Evolutionary conservation across 1,139 yeast species (phyloP).

Genomic region (Scheffersomyces lignicola): DNA sequence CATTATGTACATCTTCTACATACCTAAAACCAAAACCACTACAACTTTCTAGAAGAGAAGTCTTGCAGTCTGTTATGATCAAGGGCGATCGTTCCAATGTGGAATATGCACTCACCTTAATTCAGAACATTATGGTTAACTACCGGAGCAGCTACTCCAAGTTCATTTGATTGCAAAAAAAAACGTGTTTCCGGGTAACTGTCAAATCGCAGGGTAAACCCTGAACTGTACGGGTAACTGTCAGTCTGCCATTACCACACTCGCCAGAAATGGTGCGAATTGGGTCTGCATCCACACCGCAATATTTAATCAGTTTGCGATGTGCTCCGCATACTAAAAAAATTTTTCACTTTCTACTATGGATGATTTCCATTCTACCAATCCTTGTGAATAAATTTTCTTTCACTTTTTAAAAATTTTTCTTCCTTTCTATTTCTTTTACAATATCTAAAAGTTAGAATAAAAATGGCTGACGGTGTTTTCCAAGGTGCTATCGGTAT

Average conservation of each 20-base stretch:
- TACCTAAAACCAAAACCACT: no score
- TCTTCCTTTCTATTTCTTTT: constrained; percentile 14
- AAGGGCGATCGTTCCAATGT: constrained; percentile 19
- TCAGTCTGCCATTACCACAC: no score
- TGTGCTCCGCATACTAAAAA: constrained; percentile 8
- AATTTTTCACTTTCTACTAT: constrained; percentile 17
- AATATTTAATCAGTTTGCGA: neutral
- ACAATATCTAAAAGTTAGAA: constrained; percentile 13
- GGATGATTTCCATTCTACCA: no score
- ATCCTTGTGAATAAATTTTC: constrained; percentile 14
- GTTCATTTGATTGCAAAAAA: constrained; percentile 8
- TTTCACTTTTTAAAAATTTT: constrained; percentile 14
- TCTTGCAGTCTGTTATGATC: constrained; percentile 14
- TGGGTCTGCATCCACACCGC: neutral
- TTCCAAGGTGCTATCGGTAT: constrained; percentile 99
- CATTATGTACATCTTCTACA: no score
- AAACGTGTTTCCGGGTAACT: constrained; percentile 3
- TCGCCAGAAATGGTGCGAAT: no score
- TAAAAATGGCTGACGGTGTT: constrained; percentile 94
- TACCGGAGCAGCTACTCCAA: constrained; percentile 9
- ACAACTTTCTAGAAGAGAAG: constrained; percentile 12
- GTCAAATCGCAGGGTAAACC: neutral
- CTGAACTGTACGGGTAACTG: neutral
- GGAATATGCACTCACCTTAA: constrained; percentile 13
- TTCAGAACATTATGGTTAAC: constrained; percentile 3